These are phyloP conservation scores for Prinsepia uniflora DNA, from an alignment of 306 rosid genomes.

Conservation along the genomic window DNA sequence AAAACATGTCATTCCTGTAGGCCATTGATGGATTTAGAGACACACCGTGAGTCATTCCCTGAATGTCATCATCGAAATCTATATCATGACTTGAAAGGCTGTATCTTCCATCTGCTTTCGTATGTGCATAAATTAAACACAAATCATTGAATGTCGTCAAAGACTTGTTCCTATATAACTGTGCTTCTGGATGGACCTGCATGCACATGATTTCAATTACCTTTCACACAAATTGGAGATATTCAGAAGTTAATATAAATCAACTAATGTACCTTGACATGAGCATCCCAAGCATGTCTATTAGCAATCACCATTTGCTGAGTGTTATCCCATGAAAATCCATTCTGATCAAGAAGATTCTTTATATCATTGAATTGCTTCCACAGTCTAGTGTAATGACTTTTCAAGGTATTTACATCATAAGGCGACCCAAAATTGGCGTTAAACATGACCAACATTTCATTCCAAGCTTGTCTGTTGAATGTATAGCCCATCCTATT, in stretches of 20 bases:
- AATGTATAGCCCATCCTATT: conserved; percentile 55
- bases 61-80: conserved; percentile 46
- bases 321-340: conserved; percentile 51
- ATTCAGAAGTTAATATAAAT: not conserved
- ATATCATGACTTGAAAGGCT: conserved; percentile 60
- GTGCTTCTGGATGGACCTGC: conserved; percentile 50
- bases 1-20: conserved; percentile 13
- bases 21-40: conserved; percentile 18
- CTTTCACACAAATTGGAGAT: not conserved
- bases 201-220: conserved; percentile 21
- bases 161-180: conserved; percentile 40
- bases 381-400: conserved; percentile 42
- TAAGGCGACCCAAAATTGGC: conserved; percentile 37
- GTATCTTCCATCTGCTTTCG: conserved; percentile 58
- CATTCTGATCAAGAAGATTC: conserved; percentile 47
- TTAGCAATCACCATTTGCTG: conserved; percentile 43
- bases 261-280: conserved; percentile 35
- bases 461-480: conserved; percentile 59
- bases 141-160: conserved; percentile 38
- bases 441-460: conserved; percentile 46
- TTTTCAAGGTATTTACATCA: conserved; percentile 45
- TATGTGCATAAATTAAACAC: conserved; percentile 54
- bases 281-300: conserved; percentile 45
- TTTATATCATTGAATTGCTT: conserved; percentile 44
- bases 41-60: conserved; percentile 42